Evolutionary conservation across 345 rosid genomes (phyloP).

Genomic region (Eucalyptus melliodora): DNA sequence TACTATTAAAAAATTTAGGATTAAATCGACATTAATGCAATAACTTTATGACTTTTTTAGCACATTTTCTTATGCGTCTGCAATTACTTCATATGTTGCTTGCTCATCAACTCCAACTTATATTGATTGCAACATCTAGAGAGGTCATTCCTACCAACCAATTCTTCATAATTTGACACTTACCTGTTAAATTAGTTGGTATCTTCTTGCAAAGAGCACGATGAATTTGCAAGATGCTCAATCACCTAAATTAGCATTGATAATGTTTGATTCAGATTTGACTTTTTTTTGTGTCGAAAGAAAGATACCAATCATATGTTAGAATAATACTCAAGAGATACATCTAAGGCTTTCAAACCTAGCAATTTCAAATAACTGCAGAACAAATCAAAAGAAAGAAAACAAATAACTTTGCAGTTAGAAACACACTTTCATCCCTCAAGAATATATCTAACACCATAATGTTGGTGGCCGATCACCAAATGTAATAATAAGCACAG

Average conservation of each 20-base stretch:
- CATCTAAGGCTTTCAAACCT: too few relatives aligned
- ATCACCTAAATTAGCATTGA: background rate
- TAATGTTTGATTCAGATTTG: background rate
- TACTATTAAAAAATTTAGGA: too few relatives aligned
- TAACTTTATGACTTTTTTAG: too few relatives aligned
- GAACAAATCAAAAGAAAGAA: too few relatives aligned
- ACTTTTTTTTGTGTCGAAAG: too few relatives aligned
- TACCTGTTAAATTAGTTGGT: background rate
- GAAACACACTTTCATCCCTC: too few relatives aligned
- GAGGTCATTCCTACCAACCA: background rate
- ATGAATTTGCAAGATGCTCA: background rate
- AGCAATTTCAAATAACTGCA: too few relatives aligned
- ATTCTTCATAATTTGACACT: background rate
- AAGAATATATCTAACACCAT: too few relatives aligned
- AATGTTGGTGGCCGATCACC: rapidly evolving
- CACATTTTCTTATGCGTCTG: rapidly evolving
- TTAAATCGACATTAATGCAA: rapidly evolving
- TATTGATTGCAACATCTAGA: background rate
- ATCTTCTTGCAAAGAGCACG: background rate
- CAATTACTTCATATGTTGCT: background rate
- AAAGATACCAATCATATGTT: too few relatives aligned
- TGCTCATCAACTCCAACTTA: background rate
- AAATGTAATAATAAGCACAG: too few relatives aligned
- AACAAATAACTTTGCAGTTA: too few relatives aligned
- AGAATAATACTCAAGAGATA: too few relatives aligned